phyloP scores from a whole-genome alignment of 257 asterid species.

The Nicotiana otophora region DNA sequence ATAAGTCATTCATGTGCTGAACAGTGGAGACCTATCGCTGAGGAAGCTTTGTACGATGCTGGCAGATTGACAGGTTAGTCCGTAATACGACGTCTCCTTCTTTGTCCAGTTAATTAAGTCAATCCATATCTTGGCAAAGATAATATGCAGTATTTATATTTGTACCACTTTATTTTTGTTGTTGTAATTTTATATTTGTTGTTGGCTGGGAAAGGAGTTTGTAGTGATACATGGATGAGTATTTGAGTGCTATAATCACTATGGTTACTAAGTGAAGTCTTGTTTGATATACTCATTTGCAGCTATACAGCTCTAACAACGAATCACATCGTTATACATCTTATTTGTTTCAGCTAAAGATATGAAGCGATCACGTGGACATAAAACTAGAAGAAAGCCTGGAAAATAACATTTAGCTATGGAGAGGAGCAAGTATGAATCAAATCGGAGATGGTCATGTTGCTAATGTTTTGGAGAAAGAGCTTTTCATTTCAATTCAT shows the following conservation, averaged over 20 bases:
- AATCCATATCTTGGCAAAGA: neutral
- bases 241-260: neutral
- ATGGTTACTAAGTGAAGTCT: neutral
- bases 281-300: neutral
- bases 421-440: neutral
- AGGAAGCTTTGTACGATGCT: slow-evolving; percentile 71
- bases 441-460: neutral
- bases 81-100: neutral
- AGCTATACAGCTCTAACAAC: neutral
- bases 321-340: neutral
- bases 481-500: neutral
- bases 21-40: slow-evolving; percentile 96
- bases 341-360: neutral
- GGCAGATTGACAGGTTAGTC: slow-evolving; percentile 61
- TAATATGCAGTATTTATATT: neutral
- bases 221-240: neutral
- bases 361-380: neutral
- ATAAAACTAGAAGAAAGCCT: neutral
- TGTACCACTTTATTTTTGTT: neutral
- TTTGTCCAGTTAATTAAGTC: neutral
- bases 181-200: neutral
- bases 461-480: neutral
- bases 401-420: neutral
- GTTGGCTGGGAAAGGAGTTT: neutral
- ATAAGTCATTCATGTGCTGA: slow-evolving; percentile 87